Evolutionary conservation across 805 yeast species (phyloP).

Genomic region (Kurtzmaniella cleridarum): DNA sequence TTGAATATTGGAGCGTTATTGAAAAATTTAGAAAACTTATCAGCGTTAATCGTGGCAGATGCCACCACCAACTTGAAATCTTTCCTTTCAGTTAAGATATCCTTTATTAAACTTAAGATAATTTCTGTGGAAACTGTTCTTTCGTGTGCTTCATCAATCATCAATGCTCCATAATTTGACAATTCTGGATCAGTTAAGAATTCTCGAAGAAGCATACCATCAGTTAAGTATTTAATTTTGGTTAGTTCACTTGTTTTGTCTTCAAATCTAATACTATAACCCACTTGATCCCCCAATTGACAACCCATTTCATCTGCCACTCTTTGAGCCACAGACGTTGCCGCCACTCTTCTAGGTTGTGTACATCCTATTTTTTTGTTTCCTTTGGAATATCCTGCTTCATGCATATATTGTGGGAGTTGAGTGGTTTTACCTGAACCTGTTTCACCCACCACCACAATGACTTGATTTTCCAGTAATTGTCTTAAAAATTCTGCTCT

Average conservation of each 20-base stretch:
- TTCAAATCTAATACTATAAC: constrained; percentile 85
- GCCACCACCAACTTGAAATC: constrained; percentile 77
- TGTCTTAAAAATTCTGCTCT: constrained; percentile 57
- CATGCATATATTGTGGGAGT: constrained; percentile 79
- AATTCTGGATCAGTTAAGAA: constrained; percentile 72
- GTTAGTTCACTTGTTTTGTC: constrained; percentile 66
- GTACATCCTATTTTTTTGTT: constrained; percentile 67
- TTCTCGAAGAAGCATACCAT: constrained; percentile 90
- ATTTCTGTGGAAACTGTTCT: constrained; percentile 89
- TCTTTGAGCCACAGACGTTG: constrained; percentile 82
- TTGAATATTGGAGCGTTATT: constrained; percentile 78
- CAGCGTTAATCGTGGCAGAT: constrained; percentile 92
- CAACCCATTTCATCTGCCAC: constrained; percentile 88
- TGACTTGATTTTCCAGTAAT: constrained; percentile 55
- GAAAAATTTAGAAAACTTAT: constrained; percentile 78
- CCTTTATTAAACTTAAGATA: constrained; percentile 73
- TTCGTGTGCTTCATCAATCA: constrained; percentile 98
- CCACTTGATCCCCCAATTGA: constrained; percentile 80
- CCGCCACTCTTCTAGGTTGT: constrained; percentile 95
- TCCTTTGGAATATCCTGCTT: constrained; percentile 71
- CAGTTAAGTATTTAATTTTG: constrained; percentile 83
- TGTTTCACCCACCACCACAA: constrained; percentile 80
- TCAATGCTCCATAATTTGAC: constrained; percentile 66
- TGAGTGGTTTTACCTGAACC: constrained; percentile 97
- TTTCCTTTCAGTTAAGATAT: constrained; percentile 54